Conservation (phyloP, 768 basidiomycete genomes). For the Trametes punicea region DNA sequence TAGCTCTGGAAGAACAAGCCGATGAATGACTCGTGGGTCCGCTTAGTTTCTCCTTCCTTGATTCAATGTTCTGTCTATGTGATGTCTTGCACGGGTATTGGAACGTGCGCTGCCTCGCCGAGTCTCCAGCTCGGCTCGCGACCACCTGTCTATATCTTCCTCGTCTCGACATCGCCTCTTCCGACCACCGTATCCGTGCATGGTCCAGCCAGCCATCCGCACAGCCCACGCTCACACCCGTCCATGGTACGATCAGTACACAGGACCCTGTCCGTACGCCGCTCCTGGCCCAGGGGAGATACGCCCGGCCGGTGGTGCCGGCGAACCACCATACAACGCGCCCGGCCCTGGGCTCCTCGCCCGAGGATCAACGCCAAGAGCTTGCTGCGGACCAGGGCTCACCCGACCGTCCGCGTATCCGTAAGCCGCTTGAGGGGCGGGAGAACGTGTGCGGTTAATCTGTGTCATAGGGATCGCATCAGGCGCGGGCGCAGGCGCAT, state of each 20-base stretch:
- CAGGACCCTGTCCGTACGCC: constrained; percentile 36
- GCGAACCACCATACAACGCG: constrained; percentile 14
- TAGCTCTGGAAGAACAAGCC: neutral
- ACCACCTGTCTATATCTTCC: constrained; percentile 1
- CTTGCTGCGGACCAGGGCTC: constrained; percentile 16
- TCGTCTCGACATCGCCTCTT: neutral
- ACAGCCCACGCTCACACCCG: neutral
- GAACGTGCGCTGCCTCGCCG: neutral
- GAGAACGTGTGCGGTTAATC: constrained; percentile 31
- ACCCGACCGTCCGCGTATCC: constrained; percentile 15
- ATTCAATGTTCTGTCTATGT: neutral
- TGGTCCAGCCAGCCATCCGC: constrained; percentile 25
- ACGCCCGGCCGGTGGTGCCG: constrained; percentile 29
- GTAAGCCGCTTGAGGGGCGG: constrained; percentile 24
- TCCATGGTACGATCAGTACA: constrained; percentile 7
- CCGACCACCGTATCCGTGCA: constrained; percentile 1
- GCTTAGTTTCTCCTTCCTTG: neutral
- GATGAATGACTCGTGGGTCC: neutral
- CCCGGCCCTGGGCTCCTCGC: constrained; percentile 20
- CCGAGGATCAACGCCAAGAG: constrained; percentile 10
- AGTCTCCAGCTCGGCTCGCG: constrained; percentile 10
- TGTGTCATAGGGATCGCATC: constrained; percentile 80
- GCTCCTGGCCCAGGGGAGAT: constrained; percentile 46
- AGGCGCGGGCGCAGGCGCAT: constrained; percentile 69
- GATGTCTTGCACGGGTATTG: constrained; percentile 4